A percentile compares a stretch with the other conserved stretches of the same genome.
Conservation (phyloP, 2,329 filamentous ascomycete genomes). For the Davidsoniella neocaledoniae region DNA sequence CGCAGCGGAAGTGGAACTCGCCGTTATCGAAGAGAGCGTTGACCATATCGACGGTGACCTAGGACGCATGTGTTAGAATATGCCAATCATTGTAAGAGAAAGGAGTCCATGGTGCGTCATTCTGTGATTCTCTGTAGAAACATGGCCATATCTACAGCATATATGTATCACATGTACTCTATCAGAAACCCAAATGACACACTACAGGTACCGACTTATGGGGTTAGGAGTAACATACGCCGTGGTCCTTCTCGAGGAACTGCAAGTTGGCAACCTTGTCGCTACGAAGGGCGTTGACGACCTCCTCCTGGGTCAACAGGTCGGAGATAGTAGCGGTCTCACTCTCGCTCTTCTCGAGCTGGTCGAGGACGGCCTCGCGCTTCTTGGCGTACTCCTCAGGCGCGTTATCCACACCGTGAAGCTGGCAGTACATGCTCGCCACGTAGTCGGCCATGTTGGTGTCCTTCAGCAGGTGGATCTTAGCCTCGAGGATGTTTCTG, state of each 20-base stretch:
- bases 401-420: slow-evolving; percentile 61
- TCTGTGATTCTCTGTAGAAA: neutral
- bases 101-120: neutral
- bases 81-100: neutral
- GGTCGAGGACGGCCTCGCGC: slow-evolving; percentile 72
- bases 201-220: neutral
- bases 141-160: neutral
- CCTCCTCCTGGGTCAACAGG: slow-evolving; percentile 72
- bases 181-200: neutral
- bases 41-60: slow-evolving; percentile 88
- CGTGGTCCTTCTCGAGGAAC: slow-evolving; percentile 92
- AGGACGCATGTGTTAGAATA: slow-evolving; percentile 3
- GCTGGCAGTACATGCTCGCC: slow-evolving; percentile 75
- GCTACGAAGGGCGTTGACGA: slow-evolving; percentile 76
- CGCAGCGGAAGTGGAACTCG: slow-evolving; percentile 95
- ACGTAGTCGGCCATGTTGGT: slow-evolving; percentile 99
- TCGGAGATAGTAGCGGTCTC: slow-evolving; percentile 79
- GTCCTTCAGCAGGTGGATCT: slow-evolving; percentile 71
- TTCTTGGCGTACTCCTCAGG: slow-evolving; percentile 79
- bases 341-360: slow-evolving; percentile 69
- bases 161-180: too few relatives aligned
- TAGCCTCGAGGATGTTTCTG: slow-evolving; percentile 63
- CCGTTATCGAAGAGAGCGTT: slow-evolving; percentile 91
- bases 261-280: slow-evolving; percentile 99
- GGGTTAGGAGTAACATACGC: slow-evolving; percentile 36